These are phyloP conservation scores for Amylocarpus encephaloides DNA, from an alignment of 2,329 filamentous ascomycete species.

Conservation along the genomic window DNA sequence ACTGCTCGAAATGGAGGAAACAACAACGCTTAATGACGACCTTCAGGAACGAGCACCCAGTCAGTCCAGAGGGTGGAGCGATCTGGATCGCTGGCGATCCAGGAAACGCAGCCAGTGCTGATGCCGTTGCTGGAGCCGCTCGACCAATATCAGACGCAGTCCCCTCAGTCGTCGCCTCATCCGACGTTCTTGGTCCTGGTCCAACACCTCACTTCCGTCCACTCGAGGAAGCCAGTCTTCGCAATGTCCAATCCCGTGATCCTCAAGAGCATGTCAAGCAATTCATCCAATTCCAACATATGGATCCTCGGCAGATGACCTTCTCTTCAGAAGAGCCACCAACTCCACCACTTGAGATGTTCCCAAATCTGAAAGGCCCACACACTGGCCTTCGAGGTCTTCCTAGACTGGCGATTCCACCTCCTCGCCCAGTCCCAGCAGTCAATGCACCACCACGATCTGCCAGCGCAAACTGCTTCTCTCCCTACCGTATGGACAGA, in stretches of 20 bases:
- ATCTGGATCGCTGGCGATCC: constrained; percentile 75
- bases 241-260: constrained; percentile 64
- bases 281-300: constrained; percentile 79
- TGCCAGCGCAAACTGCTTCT: constrained; percentile 34
- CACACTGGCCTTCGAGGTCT: constrained; percentile 52
- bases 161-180: constrained; percentile 83
- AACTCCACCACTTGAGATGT: constrained; percentile 64
- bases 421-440: constrained; percentile 23
- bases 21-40: constrained; percentile 72
- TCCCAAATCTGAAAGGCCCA: constrained; percentile 39
- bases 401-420: constrained; percentile 57
- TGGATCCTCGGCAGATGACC: constrained; percentile 37
- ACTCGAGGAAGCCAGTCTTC: constrained; percentile 68
- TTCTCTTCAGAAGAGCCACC: constrained; percentile 53
- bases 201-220: constrained; percentile 57
- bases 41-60: constrained; percentile 70
- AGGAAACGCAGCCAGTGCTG: constrained; percentile 64
- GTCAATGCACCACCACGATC: constrained; percentile 23
- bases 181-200: constrained; percentile 75
- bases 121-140: constrained; percentile 36
- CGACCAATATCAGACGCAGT: constrained; percentile 69
- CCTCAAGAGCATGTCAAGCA: constrained; percentile 91
- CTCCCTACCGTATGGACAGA: constrained; percentile 48
- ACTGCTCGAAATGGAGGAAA: constrained; percentile 74
- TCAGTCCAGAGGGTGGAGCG: constrained; percentile 52